These are phyloP conservation scores for Exophiala lecanii-corni DNA, from an alignment of 2,329 filamentous ascomycete genomes.

Conservation along the genomic window DNA sequence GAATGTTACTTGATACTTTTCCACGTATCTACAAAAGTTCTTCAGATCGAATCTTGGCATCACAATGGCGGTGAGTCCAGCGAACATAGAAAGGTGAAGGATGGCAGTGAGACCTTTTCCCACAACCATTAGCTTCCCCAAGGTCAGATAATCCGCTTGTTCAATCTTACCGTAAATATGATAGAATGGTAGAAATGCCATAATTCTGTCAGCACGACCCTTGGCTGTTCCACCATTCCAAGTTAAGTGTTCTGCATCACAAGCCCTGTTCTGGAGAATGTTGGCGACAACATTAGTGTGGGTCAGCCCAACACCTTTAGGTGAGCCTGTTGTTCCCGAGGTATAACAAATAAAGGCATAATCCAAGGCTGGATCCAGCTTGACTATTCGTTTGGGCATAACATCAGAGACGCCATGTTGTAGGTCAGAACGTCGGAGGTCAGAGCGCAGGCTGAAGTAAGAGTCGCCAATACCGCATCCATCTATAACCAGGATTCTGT, in stretches of 20 bases:
- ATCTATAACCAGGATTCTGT: no score
- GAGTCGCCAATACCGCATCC: no score
- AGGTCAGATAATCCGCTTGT: conserved; percentile 52
- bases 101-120: conserved; percentile 65
- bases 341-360: conserved; percentile 73
- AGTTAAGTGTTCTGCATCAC: conserved; percentile 44
- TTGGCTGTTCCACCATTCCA: conserved; percentile 53
- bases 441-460: no score
- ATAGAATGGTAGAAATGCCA: conserved; percentile 68
- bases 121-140: not conserved
- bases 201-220: conserved; percentile 43
- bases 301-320: conserved; percentile 77
- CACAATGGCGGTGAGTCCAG: conserved; percentile 63
- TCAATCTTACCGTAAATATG: conserved; percentile 69
- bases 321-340: conserved; percentile 68
- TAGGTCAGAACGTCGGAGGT: no score
- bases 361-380: conserved; percentile 64
- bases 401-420: no score
- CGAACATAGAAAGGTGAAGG: conserved; percentile 58
- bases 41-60: conserved; percentile 74
- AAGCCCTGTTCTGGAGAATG: conserved; percentile 15
- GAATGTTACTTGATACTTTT: conserved; percentile 63
- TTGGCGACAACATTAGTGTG: conserved; percentile 74
- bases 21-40: conserved; percentile 63
- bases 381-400: no score